Evolutionary conservation across 2,329 filamentous ascomycete species (phyloP).

Genomic region (Neonectria magnoliae): DNA sequence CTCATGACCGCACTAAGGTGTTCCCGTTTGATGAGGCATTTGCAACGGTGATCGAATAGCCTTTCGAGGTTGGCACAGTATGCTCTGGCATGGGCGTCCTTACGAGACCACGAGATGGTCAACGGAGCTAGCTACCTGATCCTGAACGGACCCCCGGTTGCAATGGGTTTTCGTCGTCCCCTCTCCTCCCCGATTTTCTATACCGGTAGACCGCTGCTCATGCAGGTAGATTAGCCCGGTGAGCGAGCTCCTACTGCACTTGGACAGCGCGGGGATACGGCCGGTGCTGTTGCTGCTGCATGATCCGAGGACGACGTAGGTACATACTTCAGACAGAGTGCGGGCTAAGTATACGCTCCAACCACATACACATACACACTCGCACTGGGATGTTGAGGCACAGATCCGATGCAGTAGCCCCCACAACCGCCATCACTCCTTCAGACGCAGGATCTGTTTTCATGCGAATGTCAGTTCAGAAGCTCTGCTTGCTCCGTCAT

Average conservation of each 20-base stretch:
- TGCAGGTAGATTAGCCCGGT: conserved; percentile 35
- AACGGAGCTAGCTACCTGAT: conserved; percentile 31
- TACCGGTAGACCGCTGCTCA: conserved; percentile 30
- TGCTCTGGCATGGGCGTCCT: conserved; percentile 36
- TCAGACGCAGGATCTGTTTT: conserved; percentile 12
- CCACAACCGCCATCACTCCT: conserved; percentile 13
- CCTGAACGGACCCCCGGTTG: conserved; percentile 27
- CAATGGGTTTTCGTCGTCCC: conserved; percentile 30
- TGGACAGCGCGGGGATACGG: conserved; percentile 29
- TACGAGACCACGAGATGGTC: conserved; percentile 34
- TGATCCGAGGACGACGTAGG: conserved; percentile 24
- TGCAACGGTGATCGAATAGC: conserved; percentile 37
- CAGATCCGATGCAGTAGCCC: conserved; percentile 30
- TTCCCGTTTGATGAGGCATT: conserved; percentile 42
- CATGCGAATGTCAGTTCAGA: conserved; percentile 6
- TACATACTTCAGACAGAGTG: conserved; percentile 9
- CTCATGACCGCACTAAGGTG: conserved; percentile 35
- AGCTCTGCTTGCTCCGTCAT: conserved; percentile 2
- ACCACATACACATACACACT: conserved; percentile 17
- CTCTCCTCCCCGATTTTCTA: conserved; percentile 27
- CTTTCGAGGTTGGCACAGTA: conserved; percentile 37
- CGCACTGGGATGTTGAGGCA: conserved; percentile 22
- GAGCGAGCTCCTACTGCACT: conserved; percentile 26
- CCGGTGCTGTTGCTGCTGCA: conserved; percentile 33
- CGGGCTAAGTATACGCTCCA: conserved; percentile 22